Evolutionary conservation across 768 basidiomycete genomes (phyloP).

Genomic region (Lentinula guzmanii): DNA sequence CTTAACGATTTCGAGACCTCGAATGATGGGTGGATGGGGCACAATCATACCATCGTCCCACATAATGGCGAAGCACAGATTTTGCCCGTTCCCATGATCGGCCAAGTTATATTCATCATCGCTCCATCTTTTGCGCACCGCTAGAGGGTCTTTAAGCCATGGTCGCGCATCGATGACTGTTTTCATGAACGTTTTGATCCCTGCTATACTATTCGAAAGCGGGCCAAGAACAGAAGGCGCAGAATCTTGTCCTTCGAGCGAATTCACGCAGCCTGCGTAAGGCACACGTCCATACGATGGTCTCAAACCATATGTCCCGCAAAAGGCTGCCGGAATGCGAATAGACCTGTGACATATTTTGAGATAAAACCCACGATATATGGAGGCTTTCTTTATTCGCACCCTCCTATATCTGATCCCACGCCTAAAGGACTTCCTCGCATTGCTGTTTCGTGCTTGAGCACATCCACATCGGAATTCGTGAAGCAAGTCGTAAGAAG

Average conservation of each 20-base stretch:
- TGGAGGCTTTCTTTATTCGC: slow-evolving; percentile 4
- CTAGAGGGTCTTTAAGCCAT: slow-evolving; percentile 63
- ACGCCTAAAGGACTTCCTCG: slow-evolving; percentile 47
- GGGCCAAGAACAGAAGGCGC: slow-evolving; percentile 73
- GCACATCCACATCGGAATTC: background rate
- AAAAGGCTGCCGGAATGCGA: slow-evolving; percentile 63
- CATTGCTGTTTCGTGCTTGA: slow-evolving; percentile 22
- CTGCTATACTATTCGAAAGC: slow-evolving; percentile 48
- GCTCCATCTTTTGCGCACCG: slow-evolving; percentile 53
- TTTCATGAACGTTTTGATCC: slow-evolving; percentile 62
- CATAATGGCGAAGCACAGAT: slow-evolving; percentile 53
- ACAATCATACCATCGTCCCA: slow-evolving; percentile 58
- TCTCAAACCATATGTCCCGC: slow-evolving; percentile 65
- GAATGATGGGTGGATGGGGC: slow-evolving; percentile 59
- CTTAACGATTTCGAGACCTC: slow-evolving; percentile 54
- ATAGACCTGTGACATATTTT: slow-evolving; percentile 41
- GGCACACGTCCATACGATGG: slow-evolving; percentile 69
- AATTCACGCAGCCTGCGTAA: slow-evolving; percentile 59
- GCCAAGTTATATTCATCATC: slow-evolving; percentile 51
- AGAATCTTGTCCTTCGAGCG: slow-evolving; percentile 67
- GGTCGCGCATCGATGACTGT: slow-evolving; percentile 53
- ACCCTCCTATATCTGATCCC: slow-evolving; percentile 82
- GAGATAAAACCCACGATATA: background rate
- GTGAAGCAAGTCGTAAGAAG: background rate
- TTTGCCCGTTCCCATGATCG: slow-evolving; percentile 50